Conservation (phyloP, 768 basidiomycete species). For the Termitomyces sp. region DNA sequence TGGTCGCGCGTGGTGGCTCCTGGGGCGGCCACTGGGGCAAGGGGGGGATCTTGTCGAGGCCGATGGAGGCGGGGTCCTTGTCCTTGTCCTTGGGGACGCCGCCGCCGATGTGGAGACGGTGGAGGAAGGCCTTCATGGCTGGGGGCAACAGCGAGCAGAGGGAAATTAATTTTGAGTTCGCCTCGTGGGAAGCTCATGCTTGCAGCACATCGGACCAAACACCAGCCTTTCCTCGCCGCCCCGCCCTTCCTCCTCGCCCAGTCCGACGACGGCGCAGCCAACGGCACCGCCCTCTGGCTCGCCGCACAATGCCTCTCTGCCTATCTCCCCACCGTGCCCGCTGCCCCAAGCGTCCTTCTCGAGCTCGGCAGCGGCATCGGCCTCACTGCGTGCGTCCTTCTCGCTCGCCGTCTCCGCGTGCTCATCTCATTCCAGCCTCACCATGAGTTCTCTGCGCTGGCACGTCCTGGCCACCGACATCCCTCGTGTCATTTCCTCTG, state of each 20-base stretch:
- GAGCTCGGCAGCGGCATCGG: slow-evolving; percentile 86
- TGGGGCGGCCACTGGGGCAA: slow-evolving; percentile 69
- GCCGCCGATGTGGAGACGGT: slow-evolving; percentile 63
- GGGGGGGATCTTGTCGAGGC: slow-evolving; percentile 62
- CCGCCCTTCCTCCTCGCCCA: slow-evolving; percentile 45
- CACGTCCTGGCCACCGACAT: slow-evolving; percentile 77
- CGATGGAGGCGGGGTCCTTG: slow-evolving; percentile 29
- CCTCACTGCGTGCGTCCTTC: slow-evolving; percentile 56
- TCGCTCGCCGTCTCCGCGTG: background rate
- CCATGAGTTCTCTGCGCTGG: slow-evolving; percentile 64
- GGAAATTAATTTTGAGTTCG: slow-evolving; percentile 20
- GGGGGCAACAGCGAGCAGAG: slow-evolving; percentile 1
- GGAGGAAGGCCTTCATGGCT: slow-evolving; percentile 81
- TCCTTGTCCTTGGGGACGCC: slow-evolving; percentile 55
- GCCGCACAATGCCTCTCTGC: slow-evolving; percentile 69
- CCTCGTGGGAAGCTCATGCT: slow-evolving; percentile 17
- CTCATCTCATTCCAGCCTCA: slow-evolving; percentile 37
- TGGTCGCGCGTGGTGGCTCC: background rate
- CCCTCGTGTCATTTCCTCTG: slow-evolving; percentile 51
- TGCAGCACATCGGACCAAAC: slow-evolving; percentile 14
- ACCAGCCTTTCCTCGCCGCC: background rate
- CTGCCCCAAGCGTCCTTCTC: slow-evolving; percentile 36
- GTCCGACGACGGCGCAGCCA: slow-evolving; percentile 55
- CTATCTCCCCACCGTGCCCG: slow-evolving; percentile 43
- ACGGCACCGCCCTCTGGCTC: slow-evolving; percentile 84